Base-by-base conservation (phyloP, 331 rosid genomes). In the Dryas integrifolia region DNA sequence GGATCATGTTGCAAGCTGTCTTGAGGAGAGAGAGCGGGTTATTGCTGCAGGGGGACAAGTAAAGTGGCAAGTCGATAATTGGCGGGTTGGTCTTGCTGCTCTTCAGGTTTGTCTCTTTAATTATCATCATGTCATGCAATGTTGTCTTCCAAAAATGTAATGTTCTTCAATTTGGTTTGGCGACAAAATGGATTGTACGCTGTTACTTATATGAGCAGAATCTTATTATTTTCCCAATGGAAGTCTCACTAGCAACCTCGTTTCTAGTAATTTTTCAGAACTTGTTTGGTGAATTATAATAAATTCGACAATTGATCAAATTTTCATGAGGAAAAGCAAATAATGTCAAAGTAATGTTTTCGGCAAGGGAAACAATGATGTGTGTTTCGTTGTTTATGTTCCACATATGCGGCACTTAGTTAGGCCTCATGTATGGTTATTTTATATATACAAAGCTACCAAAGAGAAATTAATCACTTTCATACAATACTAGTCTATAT, bases 1-100 rank as follows among this genome's bases (percentile, higher is more conserved):
- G 98, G 97, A 91, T 86, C 98, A 94, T 75, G 89, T 89, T 50
- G 98, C 96, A 47, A 94, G 97, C 83, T 85, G 92, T 87, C 77
- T 77, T 14, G 82, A 85, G 85, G 98, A 94, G 87, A 81, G 97
- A 81, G 92, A 94, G 76, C 90, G 97, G 16, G 86, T 94, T 67
- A 62, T 89, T 80, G 65, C 70, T 53, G 79, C 88, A 24, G 98
- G 96, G 56, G 98, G 92, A 13, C 77, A 85, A 67, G 92, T 94
- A 35, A 86, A 83, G 73, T 94, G 96, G 98, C 97, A 86, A 83
- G 88, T 89, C 38, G 97, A 94, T 79, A 88, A 91, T 66, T 91
- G 98, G 98, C 86, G 96, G 79, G 93, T 94, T 70, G 96, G 97
- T 79, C 85, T 58, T 79, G 96, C 96, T 71, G 98, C 96, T 8